These are phyloP conservation scores for Chenopodium formosanum DNA, from an alignment of 148 eudicot genomes.

Conservation along the genomic window DNA sequence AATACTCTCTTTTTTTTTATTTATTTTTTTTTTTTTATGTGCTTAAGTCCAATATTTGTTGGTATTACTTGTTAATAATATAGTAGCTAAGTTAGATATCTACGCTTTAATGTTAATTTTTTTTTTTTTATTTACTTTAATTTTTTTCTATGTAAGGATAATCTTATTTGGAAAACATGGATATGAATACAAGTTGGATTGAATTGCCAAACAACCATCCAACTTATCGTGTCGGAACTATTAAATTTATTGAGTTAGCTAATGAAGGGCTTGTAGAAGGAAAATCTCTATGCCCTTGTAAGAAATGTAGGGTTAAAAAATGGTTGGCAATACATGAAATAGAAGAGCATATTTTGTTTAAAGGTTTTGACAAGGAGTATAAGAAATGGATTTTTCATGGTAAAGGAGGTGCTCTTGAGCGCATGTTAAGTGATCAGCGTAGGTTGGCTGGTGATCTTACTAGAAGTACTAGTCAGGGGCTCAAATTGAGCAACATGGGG, in stretches of 20 bases:
- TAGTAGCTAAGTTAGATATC: no score
- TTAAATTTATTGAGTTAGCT: neutral
- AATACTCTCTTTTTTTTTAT: no score
- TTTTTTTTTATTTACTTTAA: no score
- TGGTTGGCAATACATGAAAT: neutral
- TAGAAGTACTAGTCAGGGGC: neutral
- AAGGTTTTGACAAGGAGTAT: neutral
- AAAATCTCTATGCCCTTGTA: neutral
- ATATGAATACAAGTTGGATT: neutral
- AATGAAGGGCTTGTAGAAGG: no score
- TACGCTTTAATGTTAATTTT: no score
- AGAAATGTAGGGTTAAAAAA: neutral
- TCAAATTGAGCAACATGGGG: no score
- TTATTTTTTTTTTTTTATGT: no score
- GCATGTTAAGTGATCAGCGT: neutral
- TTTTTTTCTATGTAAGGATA: no score
- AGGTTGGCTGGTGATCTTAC: no score
- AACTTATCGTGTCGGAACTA: neutral
- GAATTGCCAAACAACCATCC: neutral
- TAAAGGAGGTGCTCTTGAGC: neutral
- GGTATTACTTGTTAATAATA: no score
- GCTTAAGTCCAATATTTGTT: no score
- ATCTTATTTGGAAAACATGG: neutral
- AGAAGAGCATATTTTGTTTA: neutral
- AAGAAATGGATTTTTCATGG: constrained; percentile 9